Percentiles rank a stretch among this genome's conserved stretches.
These are phyloP conservation scores for Candolleomyces efflorescens DNA, from an alignment of 768 basidiomycete species.

Conservation along the genomic window DNA sequence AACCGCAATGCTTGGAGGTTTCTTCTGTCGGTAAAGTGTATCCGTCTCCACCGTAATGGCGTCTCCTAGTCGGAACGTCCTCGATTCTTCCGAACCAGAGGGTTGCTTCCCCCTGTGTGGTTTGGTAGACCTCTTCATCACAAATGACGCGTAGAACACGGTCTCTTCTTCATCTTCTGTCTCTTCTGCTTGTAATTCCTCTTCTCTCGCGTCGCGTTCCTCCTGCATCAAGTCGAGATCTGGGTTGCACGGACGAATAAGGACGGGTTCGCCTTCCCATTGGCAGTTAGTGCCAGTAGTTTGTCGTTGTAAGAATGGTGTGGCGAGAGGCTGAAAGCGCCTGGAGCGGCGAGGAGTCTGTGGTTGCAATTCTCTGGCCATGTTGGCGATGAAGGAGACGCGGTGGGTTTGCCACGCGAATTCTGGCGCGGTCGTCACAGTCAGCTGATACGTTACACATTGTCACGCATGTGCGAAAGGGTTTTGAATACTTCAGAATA, in stretches of 20 bases:
- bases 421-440: not conserved
- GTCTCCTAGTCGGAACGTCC: conserved; percentile 55
- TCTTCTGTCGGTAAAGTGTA: conserved; percentile 35
- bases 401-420: not conserved
- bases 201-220: conserved; percentile 14
- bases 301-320: conserved; percentile 15
- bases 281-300: conserved; percentile 15
- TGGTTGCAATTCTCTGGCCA: conserved; percentile 12
- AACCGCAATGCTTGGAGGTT: conserved; percentile 60
- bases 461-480: too few species aligned
- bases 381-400: not conserved
- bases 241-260: conserved; percentile 18
- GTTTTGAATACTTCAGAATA: too few species aligned
- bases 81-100: conserved; percentile 15
- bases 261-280: conserved; percentile 24
- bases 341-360: conserved; percentile 29
- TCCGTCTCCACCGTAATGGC: conserved; percentile 57
- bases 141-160: conserved; percentile 30
- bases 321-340: conserved; percentile 26
- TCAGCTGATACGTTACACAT: not conserved
- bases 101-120: conserved; percentile 21
- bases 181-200: conserved; percentile 10
- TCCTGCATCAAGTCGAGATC: conserved; percentile 20
- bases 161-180: conserved; percentile 27
- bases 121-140: conserved; percentile 25